Conservation (phyloP, 1,284 basidiomycete genomes). For the Tylopilus orsonianus region DNA sequence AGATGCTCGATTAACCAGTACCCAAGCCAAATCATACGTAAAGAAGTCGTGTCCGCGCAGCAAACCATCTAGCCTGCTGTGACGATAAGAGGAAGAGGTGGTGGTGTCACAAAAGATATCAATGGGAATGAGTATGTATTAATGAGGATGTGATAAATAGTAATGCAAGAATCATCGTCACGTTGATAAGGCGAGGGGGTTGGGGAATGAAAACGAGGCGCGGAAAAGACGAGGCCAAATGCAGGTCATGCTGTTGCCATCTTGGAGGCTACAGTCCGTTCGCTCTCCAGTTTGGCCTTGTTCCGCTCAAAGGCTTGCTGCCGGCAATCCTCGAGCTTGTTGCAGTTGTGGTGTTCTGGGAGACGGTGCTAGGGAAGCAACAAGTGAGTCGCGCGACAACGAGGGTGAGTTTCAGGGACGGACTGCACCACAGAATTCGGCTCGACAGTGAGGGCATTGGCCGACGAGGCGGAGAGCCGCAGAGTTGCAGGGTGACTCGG, state of each 20-base stretch:
- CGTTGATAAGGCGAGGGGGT: conserved; percentile 16
- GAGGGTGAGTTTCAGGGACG: conserved; percentile 37
- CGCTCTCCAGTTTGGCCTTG: conserved; percentile 81
- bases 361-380: conserved; percentile 67
- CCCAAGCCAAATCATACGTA: conserved; percentile 12
- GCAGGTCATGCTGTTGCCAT: conserved; percentile 68
- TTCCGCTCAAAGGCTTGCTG: conserved; percentile 84
- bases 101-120: conserved; percentile 16
- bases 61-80: conserved; percentile 22
- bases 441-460: conserved; percentile 74
- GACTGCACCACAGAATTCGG: conserved; percentile 75
- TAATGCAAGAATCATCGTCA: conserved; percentile 30
- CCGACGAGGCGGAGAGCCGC: conserved; percentile 80
- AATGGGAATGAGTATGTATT: conserved; percentile 18
- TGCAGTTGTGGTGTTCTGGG: conserved; percentile 79
- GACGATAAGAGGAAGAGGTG: conserved; percentile 4
- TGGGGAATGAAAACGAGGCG: background rate
- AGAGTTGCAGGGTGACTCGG: conserved; percentile 69
- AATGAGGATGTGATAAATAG: conserved; percentile 30
- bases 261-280: conserved; percentile 83
- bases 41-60: conserved; percentile 14
- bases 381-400: conserved; percentile 19
- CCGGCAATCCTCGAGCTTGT: conserved; percentile 75
- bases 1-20: conserved; percentile 22
- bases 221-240: conserved; percentile 8